Conservation (phyloP, 2,329 filamentous ascomycete species). For the Claviceps quebecensis region DNA sequence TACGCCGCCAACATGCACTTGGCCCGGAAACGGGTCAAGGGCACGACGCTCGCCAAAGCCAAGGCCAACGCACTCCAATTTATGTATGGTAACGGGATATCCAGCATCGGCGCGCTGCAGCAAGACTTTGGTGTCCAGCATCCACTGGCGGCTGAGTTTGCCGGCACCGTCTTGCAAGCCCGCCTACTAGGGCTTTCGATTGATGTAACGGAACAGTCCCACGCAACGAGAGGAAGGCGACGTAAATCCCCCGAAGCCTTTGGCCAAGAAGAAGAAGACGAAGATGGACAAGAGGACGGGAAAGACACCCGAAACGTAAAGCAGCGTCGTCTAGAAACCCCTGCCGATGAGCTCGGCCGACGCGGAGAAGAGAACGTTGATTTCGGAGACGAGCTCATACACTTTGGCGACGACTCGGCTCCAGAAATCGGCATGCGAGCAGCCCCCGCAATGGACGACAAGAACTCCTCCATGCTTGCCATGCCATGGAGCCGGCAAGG, state of each 20-base stretch:
- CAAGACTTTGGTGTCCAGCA: slow-evolving; percentile 20
- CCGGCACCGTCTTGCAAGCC: slow-evolving; percentile 28
- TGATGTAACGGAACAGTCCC: slow-evolving; percentile 9
- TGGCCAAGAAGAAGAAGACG: slow-evolving; percentile 17
- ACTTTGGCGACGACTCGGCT: slow-evolving; percentile 25
- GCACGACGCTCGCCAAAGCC: slow-evolving; percentile 21
- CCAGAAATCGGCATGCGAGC: slow-evolving; percentile 60
- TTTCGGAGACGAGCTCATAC: slow-evolving; percentile 15
- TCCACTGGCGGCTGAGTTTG: slow-evolving; percentile 29
- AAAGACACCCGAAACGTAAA: slow-evolving; percentile 22
- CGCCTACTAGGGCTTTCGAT: slow-evolving; percentile 14
- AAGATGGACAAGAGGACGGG: background rate
- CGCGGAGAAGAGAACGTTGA: slow-evolving; percentile 10
- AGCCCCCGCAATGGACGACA: slow-evolving; percentile 51
- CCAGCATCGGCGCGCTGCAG: slow-evolving; percentile 13
- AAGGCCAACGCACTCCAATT: slow-evolving; percentile 21
- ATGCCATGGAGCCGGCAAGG: slow-evolving; percentile 38
- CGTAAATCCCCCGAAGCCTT: slow-evolving; percentile 32
- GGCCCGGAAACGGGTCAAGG: slow-evolving; percentile 13
- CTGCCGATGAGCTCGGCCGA: slow-evolving; percentile 15
- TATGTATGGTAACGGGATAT: slow-evolving; percentile 22
- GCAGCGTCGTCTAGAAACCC: slow-evolving; percentile 15
- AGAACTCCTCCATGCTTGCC: slow-evolving; percentile 37
- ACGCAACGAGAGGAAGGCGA: slow-evolving; percentile 18
- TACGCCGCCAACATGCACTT: slow-evolving; percentile 42